A percentile compares a stretch with the other conserved stretches of the same genome.
Evolutionary conservation across 2,329 filamentous ascomycete species (phyloP).

Genomic region (Penicillium corylophilum): DNA sequence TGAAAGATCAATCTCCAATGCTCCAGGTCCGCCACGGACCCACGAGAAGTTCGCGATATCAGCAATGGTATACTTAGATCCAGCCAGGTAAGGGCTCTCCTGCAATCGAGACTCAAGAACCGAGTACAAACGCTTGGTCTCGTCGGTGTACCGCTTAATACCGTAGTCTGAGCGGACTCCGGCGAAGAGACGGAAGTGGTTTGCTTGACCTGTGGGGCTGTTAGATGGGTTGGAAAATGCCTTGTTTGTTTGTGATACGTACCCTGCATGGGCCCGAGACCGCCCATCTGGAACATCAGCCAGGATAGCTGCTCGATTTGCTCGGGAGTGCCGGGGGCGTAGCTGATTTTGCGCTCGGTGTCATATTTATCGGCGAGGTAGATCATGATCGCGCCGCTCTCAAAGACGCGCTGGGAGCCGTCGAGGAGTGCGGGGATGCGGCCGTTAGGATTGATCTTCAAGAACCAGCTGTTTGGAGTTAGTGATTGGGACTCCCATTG

Average conservation of each 20-base stretch:
- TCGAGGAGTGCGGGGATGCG: conserved; percentile 50
- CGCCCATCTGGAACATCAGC: conserved; percentile 48
- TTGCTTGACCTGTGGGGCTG: conserved; percentile 42
- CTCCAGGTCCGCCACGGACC: conserved; percentile 30
- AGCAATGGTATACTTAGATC: conserved; percentile 49
- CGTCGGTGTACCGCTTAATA: conserved; percentile 49
- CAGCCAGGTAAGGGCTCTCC: conserved; percentile 46
- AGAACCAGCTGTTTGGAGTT: conserved; percentile 37
- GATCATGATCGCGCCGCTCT: conserved; percentile 47
- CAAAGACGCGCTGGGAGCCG: conserved; percentile 42
- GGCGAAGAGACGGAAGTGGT: conserved; percentile 49
- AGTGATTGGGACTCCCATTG: neutral
- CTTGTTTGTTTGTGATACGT: neutral
- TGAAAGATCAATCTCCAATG: conserved; percentile 30
- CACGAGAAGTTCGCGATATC: conserved; percentile 50
- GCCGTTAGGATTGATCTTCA: conserved; percentile 52
- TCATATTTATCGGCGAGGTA: conserved; percentile 50
- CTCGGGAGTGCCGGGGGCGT: conserved; percentile 42
- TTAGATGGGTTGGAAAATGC: neutral
- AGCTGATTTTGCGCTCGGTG: conserved; percentile 42
- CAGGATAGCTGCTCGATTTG: conserved; percentile 48
- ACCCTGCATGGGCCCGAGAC: conserved; percentile 44
- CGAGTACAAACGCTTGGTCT: conserved; percentile 49
- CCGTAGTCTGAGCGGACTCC: conserved; percentile 45
- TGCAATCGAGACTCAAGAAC: conserved; percentile 47